Conservation (phyloP, 2,329 filamentous ascomycete genomes). For the Fusarium phyllophilum region DNA sequence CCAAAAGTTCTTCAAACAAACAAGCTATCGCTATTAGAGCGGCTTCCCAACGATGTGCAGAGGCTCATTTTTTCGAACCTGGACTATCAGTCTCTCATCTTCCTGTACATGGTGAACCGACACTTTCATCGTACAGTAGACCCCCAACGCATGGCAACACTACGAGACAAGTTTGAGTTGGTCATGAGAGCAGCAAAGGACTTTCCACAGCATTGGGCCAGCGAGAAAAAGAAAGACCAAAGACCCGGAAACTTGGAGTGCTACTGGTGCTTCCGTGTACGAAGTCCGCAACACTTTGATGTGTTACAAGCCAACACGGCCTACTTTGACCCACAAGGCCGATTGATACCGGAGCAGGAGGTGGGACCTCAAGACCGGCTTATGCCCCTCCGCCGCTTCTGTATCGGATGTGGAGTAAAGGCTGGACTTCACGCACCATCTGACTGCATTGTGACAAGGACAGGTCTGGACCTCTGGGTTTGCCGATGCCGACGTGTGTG, state of each 20-base stretch:
- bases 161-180: constrained; percentile 52
- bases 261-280: constrained; percentile 55
- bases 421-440: constrained; percentile 51
- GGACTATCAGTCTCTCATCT: constrained; percentile 56
- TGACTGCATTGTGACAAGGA: constrained; percentile 52
- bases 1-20: constrained; percentile 7
- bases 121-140: constrained; percentile 49
- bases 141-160: constrained; percentile 49
- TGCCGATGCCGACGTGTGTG: constrained; percentile 52
- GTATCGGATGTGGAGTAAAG: constrained; percentile 54
- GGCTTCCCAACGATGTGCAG: constrained; percentile 49
- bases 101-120: constrained; percentile 51
- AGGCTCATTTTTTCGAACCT: constrained; percentile 48
- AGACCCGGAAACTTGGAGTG: constrained; percentile 55
- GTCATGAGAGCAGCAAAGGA: constrained; percentile 55
- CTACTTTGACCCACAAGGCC: constrained; percentile 47
- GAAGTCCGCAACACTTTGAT: constrained; percentile 53
- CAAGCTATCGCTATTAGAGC: constrained; percentile 46
- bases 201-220: constrained; percentile 54
- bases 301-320: constrained; percentile 48
- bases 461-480: constrained; percentile 53
- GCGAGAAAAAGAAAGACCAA: constrained; percentile 50
- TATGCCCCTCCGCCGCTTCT: constrained; percentile 52
- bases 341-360: constrained; percentile 45
- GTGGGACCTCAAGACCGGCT: constrained; percentile 45